Evolutionary conservation across 768 basidiomycete genomes (phyloP).

Genomic region (Rhodosporidiobolus odoratus): DNA sequence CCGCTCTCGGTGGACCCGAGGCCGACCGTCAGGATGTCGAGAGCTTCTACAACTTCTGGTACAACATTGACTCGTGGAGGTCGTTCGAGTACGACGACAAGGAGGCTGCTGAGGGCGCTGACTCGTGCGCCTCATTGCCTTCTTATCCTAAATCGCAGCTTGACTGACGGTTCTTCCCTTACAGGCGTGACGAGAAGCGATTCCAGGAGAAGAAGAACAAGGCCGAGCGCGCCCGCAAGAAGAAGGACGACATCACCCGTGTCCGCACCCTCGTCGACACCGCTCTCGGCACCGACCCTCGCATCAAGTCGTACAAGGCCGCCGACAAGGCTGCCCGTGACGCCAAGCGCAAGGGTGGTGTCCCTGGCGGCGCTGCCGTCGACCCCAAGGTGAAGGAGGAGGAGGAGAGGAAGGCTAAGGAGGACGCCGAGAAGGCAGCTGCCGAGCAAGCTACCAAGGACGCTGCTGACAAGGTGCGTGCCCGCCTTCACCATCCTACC

Average conservation of each 20-base stretch:
- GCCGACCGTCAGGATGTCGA: conserved; percentile 77
- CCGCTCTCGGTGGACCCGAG: conserved; percentile 64
- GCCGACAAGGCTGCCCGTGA: conserved; percentile 91
- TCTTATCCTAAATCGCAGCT: neutral
- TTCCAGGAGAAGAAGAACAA: conserved; percentile 99
- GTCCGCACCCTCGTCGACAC: conserved; percentile 80
- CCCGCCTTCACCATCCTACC: neutral
- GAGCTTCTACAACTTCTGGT: conserved; percentile 97
- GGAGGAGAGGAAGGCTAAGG: conserved; percentile 48
- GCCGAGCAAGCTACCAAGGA: conserved; percentile 59
- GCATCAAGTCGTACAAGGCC: conserved; percentile 94
- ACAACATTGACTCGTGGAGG: conserved; percentile 98
- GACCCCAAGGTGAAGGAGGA: conserved; percentile 53
- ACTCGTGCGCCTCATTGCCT: conserved; percentile 59
- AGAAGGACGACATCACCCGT: conserved; percentile 94
- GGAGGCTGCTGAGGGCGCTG: conserved; percentile 95
- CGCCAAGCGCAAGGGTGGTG: conserved; percentile 65
- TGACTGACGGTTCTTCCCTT: neutral
- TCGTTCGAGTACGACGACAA: conserved; percentile 98
- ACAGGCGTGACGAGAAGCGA: conserved; percentile 93
- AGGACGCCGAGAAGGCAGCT: conserved; percentile 62
- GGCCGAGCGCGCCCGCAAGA: conserved; percentile 84
- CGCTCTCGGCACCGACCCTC: conserved; percentile 74
- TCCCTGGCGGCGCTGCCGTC: conserved; percentile 42
- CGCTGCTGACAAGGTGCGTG: conserved; percentile 65